Evolutionary conservation across 23 red algal genomes (phyloP).

Genomic region (Porphyridium purpureum): DNA sequence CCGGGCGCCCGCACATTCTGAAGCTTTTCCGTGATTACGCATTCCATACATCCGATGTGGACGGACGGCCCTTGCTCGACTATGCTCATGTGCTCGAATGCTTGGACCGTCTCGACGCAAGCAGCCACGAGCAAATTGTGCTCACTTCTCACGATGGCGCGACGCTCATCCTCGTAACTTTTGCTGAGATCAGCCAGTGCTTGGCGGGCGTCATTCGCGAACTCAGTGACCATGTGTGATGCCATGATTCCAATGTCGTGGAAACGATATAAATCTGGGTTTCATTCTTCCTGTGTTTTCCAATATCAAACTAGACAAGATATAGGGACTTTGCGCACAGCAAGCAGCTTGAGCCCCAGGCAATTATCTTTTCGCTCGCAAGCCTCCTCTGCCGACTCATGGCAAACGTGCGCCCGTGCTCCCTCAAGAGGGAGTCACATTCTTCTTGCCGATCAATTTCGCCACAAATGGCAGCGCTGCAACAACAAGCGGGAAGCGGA

Average conservation of each 20-base stretch:
- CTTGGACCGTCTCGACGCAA: constrained; percentile 39
- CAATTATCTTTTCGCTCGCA: too few relatives aligned
- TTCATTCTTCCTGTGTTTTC: too few relatives aligned
- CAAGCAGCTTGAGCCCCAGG: too few relatives aligned
- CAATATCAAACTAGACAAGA: too few relatives aligned
- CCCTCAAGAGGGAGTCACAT: too few relatives aligned
- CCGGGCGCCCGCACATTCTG: constrained; percentile 50
- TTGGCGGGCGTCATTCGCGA: too few relatives aligned
- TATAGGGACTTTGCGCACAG: too few relatives aligned
- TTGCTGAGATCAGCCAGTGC: constrained; percentile 52
- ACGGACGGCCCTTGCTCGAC: constrained; percentile 39
- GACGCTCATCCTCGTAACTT: constrained; percentile 37
- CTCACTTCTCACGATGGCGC: constrained; percentile 42
- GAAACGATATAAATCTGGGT: too few relatives aligned
- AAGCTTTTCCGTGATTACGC: constrained; percentile 78
- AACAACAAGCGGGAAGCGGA: constrained; percentile 72
- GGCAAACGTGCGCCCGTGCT: too few relatives aligned
- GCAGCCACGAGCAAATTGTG: constrained; percentile 43
- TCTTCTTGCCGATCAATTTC: constrained; percentile 39
- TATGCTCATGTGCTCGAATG: constrained; percentile 59
- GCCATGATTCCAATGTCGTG: too few relatives aligned
- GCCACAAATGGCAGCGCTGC: constrained; percentile 60
- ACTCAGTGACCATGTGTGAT: too few relatives aligned
- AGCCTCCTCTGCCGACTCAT: too few relatives aligned
- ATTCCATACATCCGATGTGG: constrained; percentile 49